phyloP scores from a whole-genome alignment of 768 basidiomycete genomes.

The Tulasnella sp. region DNA sequence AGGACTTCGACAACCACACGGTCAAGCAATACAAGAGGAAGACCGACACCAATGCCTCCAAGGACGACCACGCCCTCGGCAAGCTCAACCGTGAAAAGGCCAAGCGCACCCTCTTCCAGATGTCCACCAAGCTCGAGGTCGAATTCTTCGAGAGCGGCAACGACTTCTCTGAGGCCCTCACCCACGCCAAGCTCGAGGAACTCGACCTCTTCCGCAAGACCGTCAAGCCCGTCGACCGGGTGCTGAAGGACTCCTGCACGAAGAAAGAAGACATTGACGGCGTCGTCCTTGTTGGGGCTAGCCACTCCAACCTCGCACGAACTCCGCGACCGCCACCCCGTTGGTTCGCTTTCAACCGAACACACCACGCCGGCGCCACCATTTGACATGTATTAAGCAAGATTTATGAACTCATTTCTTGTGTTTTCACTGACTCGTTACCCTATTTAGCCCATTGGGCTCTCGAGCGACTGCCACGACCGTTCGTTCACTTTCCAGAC shows the following conservation, averaged over 20 bases:
- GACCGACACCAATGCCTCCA: slow-evolving; percentile 76
- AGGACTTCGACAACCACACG: slow-evolving; percentile 93
- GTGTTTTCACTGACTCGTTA: too few species aligned
- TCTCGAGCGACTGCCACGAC: too few species aligned
- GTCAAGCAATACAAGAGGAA: slow-evolving; percentile 90
- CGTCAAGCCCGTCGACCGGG: slow-evolving; percentile 99
- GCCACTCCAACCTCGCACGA: too few species aligned
- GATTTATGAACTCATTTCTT: too few species aligned
- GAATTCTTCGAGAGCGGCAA: slow-evolving; percentile 44
- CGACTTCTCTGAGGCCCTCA: slow-evolving; percentile 74
- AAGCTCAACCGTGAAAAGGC: slow-evolving; percentile 92
- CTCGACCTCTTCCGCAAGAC: slow-evolving; percentile 98
- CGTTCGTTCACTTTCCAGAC: too few species aligned
- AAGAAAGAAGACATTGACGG: slow-evolving; percentile 97
- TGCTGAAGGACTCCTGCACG: slow-evolving; percentile 94
- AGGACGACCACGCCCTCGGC: slow-evolving; percentile 78
- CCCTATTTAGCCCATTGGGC: too few species aligned
- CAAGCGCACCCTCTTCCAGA: slow-evolving; percentile 91
- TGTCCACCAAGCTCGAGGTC: slow-evolving; percentile 88
- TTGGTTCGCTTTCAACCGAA: too few species aligned
- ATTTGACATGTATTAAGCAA: too few species aligned
- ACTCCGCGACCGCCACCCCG: too few species aligned
- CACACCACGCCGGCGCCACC: too few species aligned
- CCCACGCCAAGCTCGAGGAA: slow-evolving; percentile 98
- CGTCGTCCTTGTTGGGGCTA: slow-evolving; percentile 82